phyloP scores from a whole-genome alignment of 2,329 filamentous ascomycete genomes.

The Aureobasidium sp. region DNA sequence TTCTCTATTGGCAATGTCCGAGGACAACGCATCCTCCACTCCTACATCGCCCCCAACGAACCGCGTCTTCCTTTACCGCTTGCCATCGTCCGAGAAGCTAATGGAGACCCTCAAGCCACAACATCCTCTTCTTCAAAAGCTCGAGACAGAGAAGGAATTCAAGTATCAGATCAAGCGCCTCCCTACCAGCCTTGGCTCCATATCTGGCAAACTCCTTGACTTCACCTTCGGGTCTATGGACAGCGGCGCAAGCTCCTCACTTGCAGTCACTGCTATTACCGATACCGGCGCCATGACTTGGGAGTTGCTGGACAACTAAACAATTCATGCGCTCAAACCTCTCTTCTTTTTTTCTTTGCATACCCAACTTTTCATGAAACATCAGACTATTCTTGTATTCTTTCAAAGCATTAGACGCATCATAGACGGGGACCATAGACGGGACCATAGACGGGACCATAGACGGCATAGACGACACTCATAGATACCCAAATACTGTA shows the following conservation, averaged over 20 bases:
- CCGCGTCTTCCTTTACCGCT: conserved; percentile 27
- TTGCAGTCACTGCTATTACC: not conserved
- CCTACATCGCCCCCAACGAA: conserved; percentile 25
- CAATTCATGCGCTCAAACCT: not conserved
- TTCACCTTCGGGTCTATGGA: not conserved
- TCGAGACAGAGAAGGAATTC: not conserved
- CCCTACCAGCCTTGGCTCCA: conserved; percentile 11
- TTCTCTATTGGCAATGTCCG: conserved; percentile 25
- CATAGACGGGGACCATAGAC: conserved; percentile 1
- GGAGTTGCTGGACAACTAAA: conserved; percentile 11
- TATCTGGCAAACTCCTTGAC: conserved; percentile 9
- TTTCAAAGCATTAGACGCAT: not conserved
- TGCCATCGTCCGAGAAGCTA: conserved; percentile 22
- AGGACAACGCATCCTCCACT: conserved; percentile 17
- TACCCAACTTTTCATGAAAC: not conserved
- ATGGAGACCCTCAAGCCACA: conserved; percentile 16
- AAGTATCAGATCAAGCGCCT: conserved; percentile 14
- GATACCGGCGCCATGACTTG: conserved; percentile 1
- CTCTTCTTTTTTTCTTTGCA: not conserved
- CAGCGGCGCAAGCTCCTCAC: not conserved
- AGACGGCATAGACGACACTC: conserved; percentile 1
- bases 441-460: not conserved
- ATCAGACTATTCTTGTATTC: not conserved
- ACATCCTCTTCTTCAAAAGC: not conserved
- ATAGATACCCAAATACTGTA: conserved; percentile 6